A percentile compares a stretch with the other conserved stretches of the same genome.
phyloP scores from a whole-genome alignment of 2,329 filamentous ascomycete species.

The Diplodia scrobiculata region DNA sequence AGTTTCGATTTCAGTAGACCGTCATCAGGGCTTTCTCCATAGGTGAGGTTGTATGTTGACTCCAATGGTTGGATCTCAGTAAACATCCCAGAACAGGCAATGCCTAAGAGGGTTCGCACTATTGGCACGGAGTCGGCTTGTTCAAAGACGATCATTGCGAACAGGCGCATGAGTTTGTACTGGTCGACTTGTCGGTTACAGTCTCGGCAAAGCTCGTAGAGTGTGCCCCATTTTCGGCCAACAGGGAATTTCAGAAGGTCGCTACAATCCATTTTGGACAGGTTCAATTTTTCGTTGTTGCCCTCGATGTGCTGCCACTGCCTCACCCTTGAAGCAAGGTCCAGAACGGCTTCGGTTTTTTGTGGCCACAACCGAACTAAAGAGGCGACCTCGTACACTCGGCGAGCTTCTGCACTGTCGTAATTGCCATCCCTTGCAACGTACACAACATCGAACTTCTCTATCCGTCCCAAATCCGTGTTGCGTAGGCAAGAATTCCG shows the following conservation, averaged over 20 bases:
- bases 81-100: not conserved
- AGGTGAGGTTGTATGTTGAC: not conserved
- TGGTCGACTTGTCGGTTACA: not conserved
- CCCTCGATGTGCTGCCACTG: not conserved
- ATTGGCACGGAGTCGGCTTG: not conserved
- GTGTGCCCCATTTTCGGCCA: not conserved
- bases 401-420: constrained; percentile 32
- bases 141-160: not conserved
- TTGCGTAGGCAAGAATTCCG: constrained; percentile 39
- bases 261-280: not conserved
- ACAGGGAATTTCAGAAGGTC: constrained; percentile 1
- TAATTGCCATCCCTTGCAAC: constrained; percentile 27
- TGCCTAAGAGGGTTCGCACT: not conserved
- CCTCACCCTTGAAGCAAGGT: not conserved
- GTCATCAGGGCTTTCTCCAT: not conserved
- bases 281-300: not conserved
- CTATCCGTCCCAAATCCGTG: constrained; percentile 41
- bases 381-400: constrained; percentile 31
- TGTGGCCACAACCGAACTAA: constrained; percentile 29
- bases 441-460: constrained; percentile 32
- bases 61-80: not conserved
- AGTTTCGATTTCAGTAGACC: not conserved
- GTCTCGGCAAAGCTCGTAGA: constrained; percentile 11
- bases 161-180: constrained; percentile 6
- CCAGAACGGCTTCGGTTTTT: not conserved